A percentile compares a stretch with the other conserved stretches of the same genome.
Evolutionary conservation across 129 eudicot species (phyloP).

Genomic region (Smallanthus sonchifolius): DNA sequence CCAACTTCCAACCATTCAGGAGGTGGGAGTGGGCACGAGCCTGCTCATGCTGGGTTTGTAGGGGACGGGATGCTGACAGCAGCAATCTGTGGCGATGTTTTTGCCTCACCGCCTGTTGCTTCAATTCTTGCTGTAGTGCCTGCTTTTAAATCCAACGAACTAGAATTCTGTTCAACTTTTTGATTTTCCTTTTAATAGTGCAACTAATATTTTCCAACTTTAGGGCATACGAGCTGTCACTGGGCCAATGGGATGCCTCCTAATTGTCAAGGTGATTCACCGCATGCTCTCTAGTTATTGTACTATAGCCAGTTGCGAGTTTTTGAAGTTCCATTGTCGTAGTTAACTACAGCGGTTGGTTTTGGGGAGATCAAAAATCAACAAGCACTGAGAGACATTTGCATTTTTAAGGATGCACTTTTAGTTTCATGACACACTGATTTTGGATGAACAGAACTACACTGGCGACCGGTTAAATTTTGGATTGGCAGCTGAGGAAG

Average conservation of each 20-base stretch:
- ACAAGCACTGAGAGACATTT: slow-evolving; percentile 4
- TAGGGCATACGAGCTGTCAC: slow-evolving; percentile 98
- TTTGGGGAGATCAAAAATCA: neutral
- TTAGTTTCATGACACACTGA: slow-evolving; percentile 1
- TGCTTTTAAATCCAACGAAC: slow-evolving; percentile 1
- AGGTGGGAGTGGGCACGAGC: slow-evolving; percentile 99
- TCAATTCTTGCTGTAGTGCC: slow-evolving; percentile 78
- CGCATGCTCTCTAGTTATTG: slow-evolving; percentile 8
- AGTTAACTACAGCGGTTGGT: slow-evolving; percentile 5
- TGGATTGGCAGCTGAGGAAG: slow-evolving; percentile 98
- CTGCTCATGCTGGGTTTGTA: slow-evolving; percentile 98
- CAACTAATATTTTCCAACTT: slow-evolving; percentile 17
- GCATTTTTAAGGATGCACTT: neutral
- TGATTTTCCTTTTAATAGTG: slow-evolving; percentile 5
- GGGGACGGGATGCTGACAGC: slow-evolving; percentile 99
- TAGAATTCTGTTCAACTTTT: slow-evolving; percentile 3
- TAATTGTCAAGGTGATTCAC: slow-evolving; percentile 80
- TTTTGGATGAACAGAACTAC: slow-evolving; percentile 57
- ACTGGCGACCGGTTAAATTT: slow-evolving; percentile 92
- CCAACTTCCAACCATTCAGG: slow-evolving; percentile 36
- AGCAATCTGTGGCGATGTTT: slow-evolving; percentile 95
- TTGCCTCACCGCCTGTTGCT: slow-evolving; percentile 93
- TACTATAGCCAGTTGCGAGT: neutral
- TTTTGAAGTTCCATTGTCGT: neutral
- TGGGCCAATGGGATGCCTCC: slow-evolving; percentile 96